Conservation (phyloP, 192 early-diverging fungal genomes). For the Backusella psychrophila region DNA sequence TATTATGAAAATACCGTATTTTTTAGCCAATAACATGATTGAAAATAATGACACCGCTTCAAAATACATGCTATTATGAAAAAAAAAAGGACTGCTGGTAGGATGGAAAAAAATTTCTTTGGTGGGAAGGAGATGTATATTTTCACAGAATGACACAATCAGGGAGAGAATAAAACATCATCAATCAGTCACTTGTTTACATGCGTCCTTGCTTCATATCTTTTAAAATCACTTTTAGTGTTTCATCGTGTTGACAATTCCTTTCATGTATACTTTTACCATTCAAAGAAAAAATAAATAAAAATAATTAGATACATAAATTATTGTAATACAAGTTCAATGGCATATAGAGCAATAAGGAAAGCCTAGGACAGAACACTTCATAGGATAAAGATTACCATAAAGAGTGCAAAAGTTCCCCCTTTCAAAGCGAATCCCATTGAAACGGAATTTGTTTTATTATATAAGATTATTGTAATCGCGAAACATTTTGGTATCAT, state of each 20-base stretch:
- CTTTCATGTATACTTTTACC: not conserved
- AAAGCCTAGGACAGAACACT: not conserved
- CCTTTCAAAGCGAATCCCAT: not conserved
- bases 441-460: not conserved
- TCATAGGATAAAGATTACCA: not conserved
- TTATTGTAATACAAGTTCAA: not conserved
- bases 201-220: not conserved
- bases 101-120: not conserved
- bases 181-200: not conserved
- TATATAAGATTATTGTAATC: not conserved
- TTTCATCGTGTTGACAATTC: not conserved
- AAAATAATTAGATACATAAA: not conserved
- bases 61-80: slow-evolving; percentile 1
- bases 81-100: not conserved
- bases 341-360: not conserved
- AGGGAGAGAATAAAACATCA: not conserved
- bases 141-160: not conserved
- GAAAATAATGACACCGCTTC: not conserved
- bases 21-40: not conserved
- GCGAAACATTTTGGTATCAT: not conserved
- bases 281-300: not conserved
- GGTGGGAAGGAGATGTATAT: not conserved
- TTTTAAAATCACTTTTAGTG: not conserved
- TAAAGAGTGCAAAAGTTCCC: not conserved
- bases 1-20: not conserved